A percentile compares a stretch with the other conserved stretches of the same genome.
Conservation (phyloP, 1,284 basidiomycete genomes). For the Cryptococcus sp. region DNA sequence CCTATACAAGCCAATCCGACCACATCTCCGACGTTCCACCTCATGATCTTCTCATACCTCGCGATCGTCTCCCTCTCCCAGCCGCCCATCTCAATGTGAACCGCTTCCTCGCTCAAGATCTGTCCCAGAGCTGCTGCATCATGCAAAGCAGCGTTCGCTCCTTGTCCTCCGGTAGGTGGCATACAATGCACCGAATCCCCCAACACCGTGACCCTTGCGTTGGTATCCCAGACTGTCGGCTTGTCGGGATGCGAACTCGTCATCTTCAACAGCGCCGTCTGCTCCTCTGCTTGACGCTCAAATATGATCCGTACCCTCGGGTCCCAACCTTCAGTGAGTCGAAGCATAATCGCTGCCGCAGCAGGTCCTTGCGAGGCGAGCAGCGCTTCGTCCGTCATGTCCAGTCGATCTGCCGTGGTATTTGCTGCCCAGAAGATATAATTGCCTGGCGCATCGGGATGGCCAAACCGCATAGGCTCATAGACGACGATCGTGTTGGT, state of each 20-base stretch:
- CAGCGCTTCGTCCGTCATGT: background rate
- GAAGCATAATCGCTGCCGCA: background rate
- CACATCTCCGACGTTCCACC: no score
- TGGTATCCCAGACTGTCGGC: constrained; percentile 5
- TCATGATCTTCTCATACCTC: no score
- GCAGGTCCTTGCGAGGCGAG: background rate
- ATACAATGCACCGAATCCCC: constrained; percentile 21
- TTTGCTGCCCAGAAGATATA: constrained; percentile 15
- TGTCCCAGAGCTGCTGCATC: constrained; percentile 11
- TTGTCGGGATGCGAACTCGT: constrained; percentile 7
- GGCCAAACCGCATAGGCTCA: constrained; percentile 10
- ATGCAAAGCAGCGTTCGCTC: constrained; percentile 15
- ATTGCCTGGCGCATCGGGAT: constrained; percentile 1
- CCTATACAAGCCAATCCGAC: no score
- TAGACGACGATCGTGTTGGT: constrained; percentile 3
- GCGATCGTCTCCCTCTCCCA: constrained; percentile 7
- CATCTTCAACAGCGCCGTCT: constrained; percentile 14
- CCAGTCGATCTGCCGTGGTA: background rate
- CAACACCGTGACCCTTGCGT: constrained; percentile 12
- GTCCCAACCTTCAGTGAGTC: constrained; percentile 9
- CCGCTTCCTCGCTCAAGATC: background rate
- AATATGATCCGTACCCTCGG: constrained; percentile 7
- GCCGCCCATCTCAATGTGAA: constrained; percentile 1
- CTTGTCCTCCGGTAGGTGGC: constrained; percentile 17
- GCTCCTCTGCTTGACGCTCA: constrained; percentile 1